Base-by-base conservation (phyloP, 257 asterid genomes). In the Solanum appendiculatum region DNA sequence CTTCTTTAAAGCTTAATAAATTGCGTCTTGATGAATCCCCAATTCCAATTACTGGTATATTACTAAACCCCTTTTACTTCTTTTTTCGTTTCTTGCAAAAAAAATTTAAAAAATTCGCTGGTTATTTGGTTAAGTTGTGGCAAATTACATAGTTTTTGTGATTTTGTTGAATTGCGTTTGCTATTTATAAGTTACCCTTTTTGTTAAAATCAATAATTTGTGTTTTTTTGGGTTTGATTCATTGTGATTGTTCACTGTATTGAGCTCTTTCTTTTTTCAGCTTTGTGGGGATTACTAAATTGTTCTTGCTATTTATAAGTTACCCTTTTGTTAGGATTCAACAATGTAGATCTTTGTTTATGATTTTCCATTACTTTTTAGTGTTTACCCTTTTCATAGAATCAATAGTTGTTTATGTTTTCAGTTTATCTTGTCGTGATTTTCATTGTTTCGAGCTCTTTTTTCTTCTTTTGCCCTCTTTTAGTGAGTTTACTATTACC, bases 11-110 rank as follows among this genome's bases (percentile, higher is more conserved):
- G 93, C 99, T 97, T 90, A 95, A 97, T 93, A 92, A 94, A 92
- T 91, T 95, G 37, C 98, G 99, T 73, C 94, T 95, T 77, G 98
- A 97, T 70, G 99, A 97, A 33, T 92, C 98, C 82, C 98, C 99
- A 13, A 89, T 95, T 86, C 95, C 99, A 9, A 89, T 97, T 86
- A 93, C 96, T 85, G 99, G 99, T 95, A 86, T 75, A 88, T 58
- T 88, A 78, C 56, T 78, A 51, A 20, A 58, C 5, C 77, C 83
- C 48, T 85, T 51, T 69, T 3, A 31, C 77, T 68, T 83, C n/a
- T 12, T 25, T 27, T 85, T 11, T 3, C 20, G 3, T 68, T 39
- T 36, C 21, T 58, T 31, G 25, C 56, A 48, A n/a, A 29, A 21
- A 51, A 51, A 21, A 9, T 10, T 21, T 2, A 8, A 58, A 58